phyloP scores from a whole-genome alignment of 192 early-diverging fungal genomes.

The Umbelopsis sp. region DNA sequence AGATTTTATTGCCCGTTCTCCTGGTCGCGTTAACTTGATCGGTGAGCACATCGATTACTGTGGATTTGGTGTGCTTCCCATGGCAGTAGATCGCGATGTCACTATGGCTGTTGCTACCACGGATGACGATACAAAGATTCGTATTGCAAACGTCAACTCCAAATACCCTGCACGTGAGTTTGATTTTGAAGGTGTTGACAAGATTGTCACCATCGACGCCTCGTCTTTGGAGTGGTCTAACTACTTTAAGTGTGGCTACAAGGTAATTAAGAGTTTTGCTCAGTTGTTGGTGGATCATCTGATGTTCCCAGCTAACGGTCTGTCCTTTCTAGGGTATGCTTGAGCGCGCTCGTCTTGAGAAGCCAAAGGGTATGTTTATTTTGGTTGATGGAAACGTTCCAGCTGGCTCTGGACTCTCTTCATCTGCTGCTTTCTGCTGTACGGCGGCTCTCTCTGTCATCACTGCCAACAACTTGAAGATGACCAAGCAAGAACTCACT shows the following conservation, averaged over 20 bases:
- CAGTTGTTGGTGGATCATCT: background rate
- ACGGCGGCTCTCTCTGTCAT: slow-evolving; percentile 72
- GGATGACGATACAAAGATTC: slow-evolving; percentile 46
- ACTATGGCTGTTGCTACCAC: slow-evolving; percentile 57
- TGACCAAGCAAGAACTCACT: slow-evolving; percentile 60
- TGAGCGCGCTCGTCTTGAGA: slow-evolving; percentile 46
- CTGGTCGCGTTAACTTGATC: slow-evolving; percentile 96
- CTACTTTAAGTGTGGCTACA: slow-evolving; percentile 94
- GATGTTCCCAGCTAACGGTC: background rate
- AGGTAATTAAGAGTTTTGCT: slow-evolving; percentile 42
- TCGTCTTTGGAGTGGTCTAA: slow-evolving; percentile 80
- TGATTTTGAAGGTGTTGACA: slow-evolving; percentile 50
- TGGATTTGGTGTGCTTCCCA: slow-evolving; percentile 92
- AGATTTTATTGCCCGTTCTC: slow-evolving; percentile 84
- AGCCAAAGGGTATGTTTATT: slow-evolving; percentile 64
- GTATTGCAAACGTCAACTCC: slow-evolving; percentile 54
- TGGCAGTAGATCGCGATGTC: slow-evolving; percentile 87
- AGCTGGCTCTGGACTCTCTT: slow-evolving; percentile 81
- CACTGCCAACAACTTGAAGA: slow-evolving; percentile 47
- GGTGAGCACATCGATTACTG: slow-evolving; percentile 98
- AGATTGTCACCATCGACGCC: slow-evolving; percentile 71
- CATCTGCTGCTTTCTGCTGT: slow-evolving; percentile 85
- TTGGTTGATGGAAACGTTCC: slow-evolving; percentile 85
- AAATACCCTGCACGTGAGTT: slow-evolving; percentile 59
- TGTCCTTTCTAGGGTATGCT: slow-evolving; percentile 51